These are phyloP conservation scores for Pisolithus albus DNA, from an alignment of 768 basidiomycete genomes.

Conservation along the genomic window DNA sequence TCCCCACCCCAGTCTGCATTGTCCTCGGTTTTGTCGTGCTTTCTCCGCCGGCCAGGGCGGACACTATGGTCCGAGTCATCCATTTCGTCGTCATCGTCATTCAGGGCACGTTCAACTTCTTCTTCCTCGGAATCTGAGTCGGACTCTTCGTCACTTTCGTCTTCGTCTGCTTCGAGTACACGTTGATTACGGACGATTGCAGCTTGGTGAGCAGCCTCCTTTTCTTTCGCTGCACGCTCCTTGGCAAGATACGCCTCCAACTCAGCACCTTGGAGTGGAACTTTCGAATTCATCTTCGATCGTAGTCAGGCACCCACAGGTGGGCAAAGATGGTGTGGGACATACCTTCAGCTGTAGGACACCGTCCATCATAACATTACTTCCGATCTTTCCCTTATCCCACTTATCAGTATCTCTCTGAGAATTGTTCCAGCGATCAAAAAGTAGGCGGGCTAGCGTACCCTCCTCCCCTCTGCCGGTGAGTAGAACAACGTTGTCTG, in stretches of 20 bases:
- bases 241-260: conserved; percentile 73
- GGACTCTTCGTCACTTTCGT: conserved; percentile 66
- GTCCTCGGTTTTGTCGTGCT: conserved; percentile 43
- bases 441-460: conserved; percentile 71
- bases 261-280: conserved; percentile 83
- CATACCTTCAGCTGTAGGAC: conserved; percentile 58
- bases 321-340: background rate
- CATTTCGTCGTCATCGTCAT: conserved; percentile 40
- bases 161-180: conserved; percentile 92
- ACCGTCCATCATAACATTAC: conserved; percentile 76
- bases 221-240: conserved; percentile 72
- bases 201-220: conserved; percentile 81
- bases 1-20: conserved; percentile 65
- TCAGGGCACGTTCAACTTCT: conserved; percentile 47
- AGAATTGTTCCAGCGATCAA: conserved; percentile 77
- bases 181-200: conserved; percentile 75
- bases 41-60: conserved; percentile 30
- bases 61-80: conserved; percentile 34
- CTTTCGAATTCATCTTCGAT: conserved; percentile 76
- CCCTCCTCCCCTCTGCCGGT: conserved; percentile 75
- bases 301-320: conserved; percentile 4
- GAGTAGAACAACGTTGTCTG: conserved; percentile 82
- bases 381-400: conserved; percentile 87
- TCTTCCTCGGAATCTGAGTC: conserved; percentile 63
- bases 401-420: conserved; percentile 80